phyloP scores from a whole-genome alignment of 2,329 filamentous ascomycete genomes.

The Penicillium sp. region DNA sequence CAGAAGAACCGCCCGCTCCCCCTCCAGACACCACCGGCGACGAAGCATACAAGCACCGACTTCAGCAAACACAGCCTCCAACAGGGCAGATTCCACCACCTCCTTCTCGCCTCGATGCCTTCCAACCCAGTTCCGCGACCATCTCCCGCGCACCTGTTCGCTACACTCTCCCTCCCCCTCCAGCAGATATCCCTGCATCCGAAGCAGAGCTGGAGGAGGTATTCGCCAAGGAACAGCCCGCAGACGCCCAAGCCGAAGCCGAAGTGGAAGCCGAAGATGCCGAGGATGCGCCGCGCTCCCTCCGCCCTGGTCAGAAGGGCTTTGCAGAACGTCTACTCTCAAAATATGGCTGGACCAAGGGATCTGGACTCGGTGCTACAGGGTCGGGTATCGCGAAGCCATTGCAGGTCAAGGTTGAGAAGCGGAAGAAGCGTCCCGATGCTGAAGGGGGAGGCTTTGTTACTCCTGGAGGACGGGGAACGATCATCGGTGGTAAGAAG shows the following conservation, averaged over 20 bases:
- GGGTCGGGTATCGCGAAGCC: slow-evolving; percentile 82
- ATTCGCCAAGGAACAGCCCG: slow-evolving; percentile 40
- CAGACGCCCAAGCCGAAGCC: slow-evolving; percentile 10
- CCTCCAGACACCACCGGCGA: slow-evolving; percentile 30
- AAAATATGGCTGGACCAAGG: slow-evolving; percentile 92
- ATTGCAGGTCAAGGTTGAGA: slow-evolving; percentile 80
- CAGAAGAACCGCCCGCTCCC: slow-evolving; percentile 31
- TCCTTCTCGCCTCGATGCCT: slow-evolving; percentile 39
- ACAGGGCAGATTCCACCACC: slow-evolving; percentile 28
- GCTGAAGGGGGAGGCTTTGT: slow-evolving; percentile 77
- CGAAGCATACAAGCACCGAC: slow-evolving; percentile 27
- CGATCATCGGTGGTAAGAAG: slow-evolving; percentile 76
- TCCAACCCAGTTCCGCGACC: slow-evolving; percentile 52
- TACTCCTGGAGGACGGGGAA: slow-evolving; percentile 68
- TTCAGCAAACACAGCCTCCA: slow-evolving; percentile 24
- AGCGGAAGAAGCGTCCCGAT: slow-evolving; percentile 76
- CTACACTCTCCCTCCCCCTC: slow-evolving; percentile 61
- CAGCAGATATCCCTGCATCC: slow-evolving; percentile 54
- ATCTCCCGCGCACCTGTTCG: slow-evolving; percentile 79
- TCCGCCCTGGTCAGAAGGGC: slow-evolving; percentile 74
- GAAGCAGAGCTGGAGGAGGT: slow-evolving; percentile 54
- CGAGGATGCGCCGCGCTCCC: slow-evolving; percentile 54
- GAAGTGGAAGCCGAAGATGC: slow-evolving; percentile 36
- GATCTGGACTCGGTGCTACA: slow-evolving; percentile 80
- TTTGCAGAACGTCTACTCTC: slow-evolving; percentile 87